These are phyloP conservation scores for Tillandsia leiboldiana DNA, from an alignment of 176 grass and related monocot genomes.

Conservation along the genomic window DNA sequence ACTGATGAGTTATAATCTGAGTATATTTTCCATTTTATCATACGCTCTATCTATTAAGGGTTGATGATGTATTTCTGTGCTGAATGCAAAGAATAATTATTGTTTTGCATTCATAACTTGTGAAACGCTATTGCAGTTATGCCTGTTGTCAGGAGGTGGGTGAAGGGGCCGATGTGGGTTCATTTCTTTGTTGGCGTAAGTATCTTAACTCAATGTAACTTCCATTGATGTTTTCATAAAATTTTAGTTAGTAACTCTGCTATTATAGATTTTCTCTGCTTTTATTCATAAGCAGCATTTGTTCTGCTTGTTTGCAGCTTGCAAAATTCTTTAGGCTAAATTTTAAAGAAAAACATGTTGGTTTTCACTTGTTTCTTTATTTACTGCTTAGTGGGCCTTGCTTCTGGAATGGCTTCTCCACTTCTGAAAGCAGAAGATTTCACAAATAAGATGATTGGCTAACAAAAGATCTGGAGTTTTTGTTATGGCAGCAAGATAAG, in stretches of 20 bases:
- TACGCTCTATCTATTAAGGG: background rate
- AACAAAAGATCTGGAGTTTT: background rate
- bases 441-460: no score
- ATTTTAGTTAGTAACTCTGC: background rate
- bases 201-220: background rate
- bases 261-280: no score
- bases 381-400: no score
- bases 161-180: constrained; percentile 90
- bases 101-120: constrained; percentile 19
- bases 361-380: no score
- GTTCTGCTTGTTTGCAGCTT: no score
- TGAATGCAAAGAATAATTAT: background rate
- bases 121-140: constrained; percentile 42
- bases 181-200: constrained; percentile 98
- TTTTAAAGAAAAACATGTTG: no score
- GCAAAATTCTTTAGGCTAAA: no score
- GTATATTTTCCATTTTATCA: no score
- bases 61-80: background rate
- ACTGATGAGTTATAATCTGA: no score
- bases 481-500: background rate
- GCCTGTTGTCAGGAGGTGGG: constrained; percentile 56
- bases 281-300: no score
- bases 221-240: constrained; percentile 4
- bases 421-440: no score
- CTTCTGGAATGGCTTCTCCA: no score